Conservation (phyloP, 331 rosid genomes). For the Quercus phellos region DNA sequence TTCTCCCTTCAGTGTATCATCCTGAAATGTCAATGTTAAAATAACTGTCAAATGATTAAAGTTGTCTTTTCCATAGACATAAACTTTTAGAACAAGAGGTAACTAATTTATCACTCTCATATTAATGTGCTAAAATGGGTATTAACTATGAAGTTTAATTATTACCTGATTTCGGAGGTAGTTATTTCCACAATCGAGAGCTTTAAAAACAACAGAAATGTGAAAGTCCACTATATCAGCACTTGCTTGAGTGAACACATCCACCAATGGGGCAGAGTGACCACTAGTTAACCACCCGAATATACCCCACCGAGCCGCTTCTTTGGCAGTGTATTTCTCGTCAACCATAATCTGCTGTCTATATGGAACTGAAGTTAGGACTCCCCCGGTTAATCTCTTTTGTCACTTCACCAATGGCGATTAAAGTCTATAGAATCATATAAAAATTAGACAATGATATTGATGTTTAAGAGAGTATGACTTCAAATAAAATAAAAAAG, state of each 20-base stretch:
- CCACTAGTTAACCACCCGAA: background rate
- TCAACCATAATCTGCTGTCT: background rate
- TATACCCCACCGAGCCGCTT: background rate
- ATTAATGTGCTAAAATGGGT: background rate
- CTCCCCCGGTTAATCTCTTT: background rate
- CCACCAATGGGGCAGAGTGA: background rate
- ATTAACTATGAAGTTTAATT: background rate
- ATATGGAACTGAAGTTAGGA: background rate
- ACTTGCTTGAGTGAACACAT: background rate
- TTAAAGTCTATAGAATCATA: background rate
- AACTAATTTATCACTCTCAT: too few species aligned
- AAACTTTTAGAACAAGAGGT: too few species aligned
- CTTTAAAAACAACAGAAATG: background rate
- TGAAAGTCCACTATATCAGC: background rate
- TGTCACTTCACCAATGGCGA: background rate
- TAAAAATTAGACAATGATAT: background rate
- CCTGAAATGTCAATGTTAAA: background rate
- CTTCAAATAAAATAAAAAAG: background rate
- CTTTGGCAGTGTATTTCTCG: background rate
- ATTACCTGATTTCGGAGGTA: background rate
- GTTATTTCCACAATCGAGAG: background rate
- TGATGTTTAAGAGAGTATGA: background rate
- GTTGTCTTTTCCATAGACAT: too few species aligned
- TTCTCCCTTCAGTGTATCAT: background rate
- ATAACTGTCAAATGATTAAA: too few species aligned